Conservation (phyloP, 2,329 filamentous ascomycete species). For the Fusarium nisikadoi region DNA sequence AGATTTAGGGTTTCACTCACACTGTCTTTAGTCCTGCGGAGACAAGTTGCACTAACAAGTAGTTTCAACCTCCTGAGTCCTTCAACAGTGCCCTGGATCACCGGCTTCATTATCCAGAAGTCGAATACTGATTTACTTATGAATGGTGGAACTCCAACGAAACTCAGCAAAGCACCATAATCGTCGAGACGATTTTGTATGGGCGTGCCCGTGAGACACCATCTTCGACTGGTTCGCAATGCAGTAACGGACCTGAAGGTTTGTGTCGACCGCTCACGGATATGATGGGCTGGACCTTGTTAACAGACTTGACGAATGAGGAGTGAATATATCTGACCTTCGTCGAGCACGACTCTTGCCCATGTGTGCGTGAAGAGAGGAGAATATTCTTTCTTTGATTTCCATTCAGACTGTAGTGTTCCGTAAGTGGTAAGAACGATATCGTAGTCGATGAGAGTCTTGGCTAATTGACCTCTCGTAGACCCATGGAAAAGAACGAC, state of each 20-base stretch:
- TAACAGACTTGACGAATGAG: fast-evolving
- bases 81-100: fast-evolving
- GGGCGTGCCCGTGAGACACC: neutral
- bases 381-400: neutral
- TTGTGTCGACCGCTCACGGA: neutral
- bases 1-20: neutral
- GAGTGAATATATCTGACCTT: neutral
- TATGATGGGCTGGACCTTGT: neutral
- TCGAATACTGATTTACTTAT: neutral
- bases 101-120: neutral
- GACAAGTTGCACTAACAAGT: neutral
- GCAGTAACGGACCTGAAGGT: neutral
- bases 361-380: neutral
- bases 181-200: neutral
- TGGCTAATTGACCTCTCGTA: neutral
- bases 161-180: neutral
- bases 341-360: neutral
- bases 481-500: neutral
- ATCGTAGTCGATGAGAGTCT: neutral
- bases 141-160: neutral
- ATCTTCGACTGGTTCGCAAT: neutral
- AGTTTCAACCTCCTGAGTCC: neutral
- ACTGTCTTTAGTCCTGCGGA: neutral
- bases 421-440: neutral
- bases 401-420: neutral